phyloP scores from a whole-genome alignment of 768 basidiomycete genomes.

The Lyophyllum semitale region DNA sequence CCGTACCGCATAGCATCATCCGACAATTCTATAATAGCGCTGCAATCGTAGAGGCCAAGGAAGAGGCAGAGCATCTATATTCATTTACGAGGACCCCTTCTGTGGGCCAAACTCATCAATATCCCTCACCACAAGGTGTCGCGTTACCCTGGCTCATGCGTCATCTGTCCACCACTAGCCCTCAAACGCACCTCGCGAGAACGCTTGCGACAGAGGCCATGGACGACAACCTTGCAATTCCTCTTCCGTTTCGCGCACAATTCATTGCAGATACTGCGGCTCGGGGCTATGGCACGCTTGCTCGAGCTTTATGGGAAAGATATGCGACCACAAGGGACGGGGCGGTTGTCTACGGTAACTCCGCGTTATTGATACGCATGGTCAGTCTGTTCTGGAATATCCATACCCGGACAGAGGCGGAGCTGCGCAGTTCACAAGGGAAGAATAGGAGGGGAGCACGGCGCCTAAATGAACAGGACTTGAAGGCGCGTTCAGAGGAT shows the following conservation, averaged over 20 bases:
- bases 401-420: conserved; percentile 18
- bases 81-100: conserved; percentile 37
- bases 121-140: conserved; percentile 51
- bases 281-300: conserved; percentile 46
- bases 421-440: conserved; percentile 7
- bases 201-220: conserved; percentile 51
- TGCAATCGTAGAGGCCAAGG: conserved; percentile 21
- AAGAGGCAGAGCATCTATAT: conserved; percentile 49
- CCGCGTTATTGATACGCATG: conserved; percentile 49
- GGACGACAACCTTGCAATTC: conserved; percentile 40
- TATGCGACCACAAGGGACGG: conserved; percentile 46
- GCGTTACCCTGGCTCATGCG: conserved; percentile 56
- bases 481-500: conserved; percentile 22
- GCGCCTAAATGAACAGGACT: conserved; percentile 5
- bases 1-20: conserved; percentile 45
- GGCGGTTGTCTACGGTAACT: conserved; percentile 42
- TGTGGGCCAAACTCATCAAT: conserved; percentile 34
- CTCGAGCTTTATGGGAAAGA: conserved; percentile 60
- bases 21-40: conserved; percentile 49
- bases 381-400: conserved; percentile 45
- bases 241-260: conserved; percentile 42
- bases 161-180: conserved; percentile 37
- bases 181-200: conserved; percentile 48
- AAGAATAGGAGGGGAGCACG: background rate
- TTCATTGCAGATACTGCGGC: conserved; percentile 51